These are phyloP conservation scores for Mrakia gelida DNA, from an alignment of 768 basidiomycete genomes.

Conservation along the genomic window DNA sequence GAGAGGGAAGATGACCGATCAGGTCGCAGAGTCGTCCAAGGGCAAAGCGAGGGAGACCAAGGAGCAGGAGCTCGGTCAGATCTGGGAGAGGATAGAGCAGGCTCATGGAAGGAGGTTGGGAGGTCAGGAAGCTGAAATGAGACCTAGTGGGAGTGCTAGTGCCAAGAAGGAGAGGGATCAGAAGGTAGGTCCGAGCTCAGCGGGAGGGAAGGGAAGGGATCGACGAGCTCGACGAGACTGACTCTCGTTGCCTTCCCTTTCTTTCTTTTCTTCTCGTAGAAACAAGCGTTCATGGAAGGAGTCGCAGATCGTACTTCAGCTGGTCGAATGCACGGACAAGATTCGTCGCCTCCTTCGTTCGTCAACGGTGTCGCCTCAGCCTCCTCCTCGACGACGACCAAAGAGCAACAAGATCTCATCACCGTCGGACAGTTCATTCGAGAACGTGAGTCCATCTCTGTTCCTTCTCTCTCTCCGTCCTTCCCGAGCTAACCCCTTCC, in stretches of 20 bases:
- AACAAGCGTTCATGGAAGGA: conserved; percentile 69
- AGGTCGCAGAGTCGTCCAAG: conserved; percentile 50
- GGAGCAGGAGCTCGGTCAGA: conserved; percentile 48
- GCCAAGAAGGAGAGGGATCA: not conserved
- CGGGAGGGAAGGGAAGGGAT: not conserved
- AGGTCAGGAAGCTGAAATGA: conserved; percentile 35
- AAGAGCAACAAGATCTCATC: conserved; percentile 55
- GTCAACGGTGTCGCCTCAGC: conserved; percentile 18
- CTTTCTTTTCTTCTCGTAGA: conserved; percentile 49
- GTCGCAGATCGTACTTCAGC: conserved; percentile 66
- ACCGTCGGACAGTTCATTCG: conserved; percentile 63
- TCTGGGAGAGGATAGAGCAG: conserved; percentile 45
- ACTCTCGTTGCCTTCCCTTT: not conserved
- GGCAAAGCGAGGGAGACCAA: conserved; percentile 18
- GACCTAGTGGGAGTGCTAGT: not conserved
- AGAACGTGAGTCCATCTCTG: conserved; percentile 43
- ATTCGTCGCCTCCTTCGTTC: conserved; percentile 55
- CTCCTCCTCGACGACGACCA: not conserved
- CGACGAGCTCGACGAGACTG: not conserved
- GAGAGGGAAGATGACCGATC: conserved; percentile 48
- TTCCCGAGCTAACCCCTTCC: not conserved
- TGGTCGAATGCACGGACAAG: conserved; percentile 73
- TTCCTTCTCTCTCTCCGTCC: not conserved
- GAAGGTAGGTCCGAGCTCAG: not conserved
- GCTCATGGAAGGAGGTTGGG: conserved; percentile 40